These are phyloP conservation scores for Allium cepa DNA, from an alignment of 106 monocot genomes.

Conservation along the genomic window DNA sequence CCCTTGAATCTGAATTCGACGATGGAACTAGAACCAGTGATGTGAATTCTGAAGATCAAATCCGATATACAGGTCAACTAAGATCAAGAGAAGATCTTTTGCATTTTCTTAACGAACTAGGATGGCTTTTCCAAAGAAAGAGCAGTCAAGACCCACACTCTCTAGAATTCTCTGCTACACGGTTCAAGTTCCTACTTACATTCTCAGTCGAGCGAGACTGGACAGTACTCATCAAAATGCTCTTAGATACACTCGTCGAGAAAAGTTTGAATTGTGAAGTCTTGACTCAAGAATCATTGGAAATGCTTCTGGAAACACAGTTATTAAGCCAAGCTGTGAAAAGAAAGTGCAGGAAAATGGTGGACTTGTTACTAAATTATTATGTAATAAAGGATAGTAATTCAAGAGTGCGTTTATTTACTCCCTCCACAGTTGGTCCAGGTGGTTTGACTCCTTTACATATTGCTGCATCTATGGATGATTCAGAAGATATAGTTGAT, in stretches of 20 bases:
- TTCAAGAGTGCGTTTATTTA: constrained; percentile 45
- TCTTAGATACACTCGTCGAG: constrained; percentile 68
- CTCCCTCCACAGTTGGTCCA: constrained; percentile 62
- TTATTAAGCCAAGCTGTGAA: constrained; percentile 80
- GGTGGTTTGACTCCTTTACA: constrained; percentile 89
- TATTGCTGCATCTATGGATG: constrained; percentile 73
- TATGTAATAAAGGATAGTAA: constrained; percentile 13
- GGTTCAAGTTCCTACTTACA: constrained; percentile 77
- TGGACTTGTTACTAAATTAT: constrained; percentile 71
- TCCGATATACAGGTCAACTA: constrained; percentile 20
- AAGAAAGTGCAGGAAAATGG: constrained; percentile 85
- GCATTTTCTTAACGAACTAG: constrained; percentile 93
- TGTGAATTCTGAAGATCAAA: constrained; percentile 17
- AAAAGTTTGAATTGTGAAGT: constrained; percentile 30
- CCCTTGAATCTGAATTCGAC: constrained; percentile 70
- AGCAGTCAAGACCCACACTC: background rate
- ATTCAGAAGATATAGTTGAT: constrained; percentile 77
- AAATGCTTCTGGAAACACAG: constrained; percentile 66
- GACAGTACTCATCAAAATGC: constrained; percentile 44
- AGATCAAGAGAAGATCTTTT: constrained; percentile 56
- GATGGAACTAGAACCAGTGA: constrained; percentile 21
- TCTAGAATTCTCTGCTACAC: constrained; percentile 45
- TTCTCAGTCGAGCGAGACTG: constrained; percentile 86
- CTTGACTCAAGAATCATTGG: constrained; percentile 48
- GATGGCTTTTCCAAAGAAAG: constrained; percentile 90